Base-by-base conservation (phyloP, 106 monocot genomes). In the Vanilla planifolia region DNA sequence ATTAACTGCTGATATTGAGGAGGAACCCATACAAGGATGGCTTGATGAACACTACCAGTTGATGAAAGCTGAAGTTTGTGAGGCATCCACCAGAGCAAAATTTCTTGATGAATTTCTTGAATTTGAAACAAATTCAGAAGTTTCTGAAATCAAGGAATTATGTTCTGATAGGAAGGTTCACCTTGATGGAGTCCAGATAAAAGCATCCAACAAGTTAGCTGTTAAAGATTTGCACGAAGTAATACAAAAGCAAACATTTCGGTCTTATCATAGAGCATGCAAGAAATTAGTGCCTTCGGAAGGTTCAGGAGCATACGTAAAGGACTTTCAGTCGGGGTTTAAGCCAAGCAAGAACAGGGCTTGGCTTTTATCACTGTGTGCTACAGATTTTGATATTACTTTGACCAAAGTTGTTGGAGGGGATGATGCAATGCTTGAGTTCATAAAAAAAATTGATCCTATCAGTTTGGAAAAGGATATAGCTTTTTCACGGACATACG, bases 21-120 rank as follows among this genome's bases (percentile, higher is more conserved):
- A 98, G 71, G 98, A 98, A 59, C 98, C 98, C 24, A 74, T 98
- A 14, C 98, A 98, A 43, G 98, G 98, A 6, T 98, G 98, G 98
- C 85, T 98, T 73, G 98, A 98, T 79, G 88, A 98, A 74, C 98
- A 98, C 71, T 82, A 88, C 42, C 74, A 64, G 47, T 61, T 98
- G 44, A 80, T 98, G 88, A 98, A 85, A 70, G 77, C 63, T 60
- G 82, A 77, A 70, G 63, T 92, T 73, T 79, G 79, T 73, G 92
- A 92, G 60, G 67, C 63, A 63, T 39, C 59, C 53, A 69, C 75
- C 62, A 71, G 92, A 60, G 55, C 80, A 60, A 82, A 86, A 46
- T 74, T 88, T 73, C 74, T 98, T 39, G 92, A 98, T 64, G 79
- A 86, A 21, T 5, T 57, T 57, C 9, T 67, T 61, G 23, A 74